Evolutionary conservation across 1,284 basidiomycete genomes (phyloP).

Genomic region (Trichosporon ovoides): DNA sequence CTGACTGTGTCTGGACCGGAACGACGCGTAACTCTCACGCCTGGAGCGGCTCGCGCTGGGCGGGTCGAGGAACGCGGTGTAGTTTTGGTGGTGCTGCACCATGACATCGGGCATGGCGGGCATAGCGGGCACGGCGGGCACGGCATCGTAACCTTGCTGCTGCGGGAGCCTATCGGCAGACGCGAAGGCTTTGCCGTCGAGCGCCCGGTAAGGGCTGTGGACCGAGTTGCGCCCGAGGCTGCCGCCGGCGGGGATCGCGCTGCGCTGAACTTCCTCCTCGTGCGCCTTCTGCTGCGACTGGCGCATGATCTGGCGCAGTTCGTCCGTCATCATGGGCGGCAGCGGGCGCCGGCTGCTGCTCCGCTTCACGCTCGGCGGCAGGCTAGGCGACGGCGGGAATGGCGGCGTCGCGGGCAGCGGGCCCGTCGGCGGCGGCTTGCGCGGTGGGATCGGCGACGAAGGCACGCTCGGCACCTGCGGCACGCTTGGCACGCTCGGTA

Average conservation of each 20-base stretch:
- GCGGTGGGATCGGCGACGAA: slow-evolving; percentile 1
- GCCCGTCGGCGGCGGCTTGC: neutral
- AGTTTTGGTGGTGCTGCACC: neutral
- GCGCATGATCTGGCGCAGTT: slow-evolving; percentile 1
- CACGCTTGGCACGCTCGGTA: neutral
- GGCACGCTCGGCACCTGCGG: neutral
- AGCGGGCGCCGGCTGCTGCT: slow-evolving; percentile 3
- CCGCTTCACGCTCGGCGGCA: neutral
- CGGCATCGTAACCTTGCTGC: neutral
- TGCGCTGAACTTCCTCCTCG: neutral
- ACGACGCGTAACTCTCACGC: neutral
- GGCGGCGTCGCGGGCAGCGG: neutral
- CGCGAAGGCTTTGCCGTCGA: neutral
- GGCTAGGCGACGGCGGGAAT: neutral
- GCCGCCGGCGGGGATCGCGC: neutral
- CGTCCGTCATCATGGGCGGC: neutral
- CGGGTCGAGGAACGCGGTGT: neutral
- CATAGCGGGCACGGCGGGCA: neutral
- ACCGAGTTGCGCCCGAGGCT: neutral
- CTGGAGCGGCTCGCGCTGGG: neutral
- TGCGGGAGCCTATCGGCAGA: neutral
- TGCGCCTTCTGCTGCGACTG: neutral
- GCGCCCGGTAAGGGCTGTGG: neutral
- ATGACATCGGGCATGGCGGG: neutral
- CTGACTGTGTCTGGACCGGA: neutral